Evolutionary conservation across 2,329 filamentous ascomycete species (phyloP).

Genomic region (Talaromyces amestolkiae): DNA sequence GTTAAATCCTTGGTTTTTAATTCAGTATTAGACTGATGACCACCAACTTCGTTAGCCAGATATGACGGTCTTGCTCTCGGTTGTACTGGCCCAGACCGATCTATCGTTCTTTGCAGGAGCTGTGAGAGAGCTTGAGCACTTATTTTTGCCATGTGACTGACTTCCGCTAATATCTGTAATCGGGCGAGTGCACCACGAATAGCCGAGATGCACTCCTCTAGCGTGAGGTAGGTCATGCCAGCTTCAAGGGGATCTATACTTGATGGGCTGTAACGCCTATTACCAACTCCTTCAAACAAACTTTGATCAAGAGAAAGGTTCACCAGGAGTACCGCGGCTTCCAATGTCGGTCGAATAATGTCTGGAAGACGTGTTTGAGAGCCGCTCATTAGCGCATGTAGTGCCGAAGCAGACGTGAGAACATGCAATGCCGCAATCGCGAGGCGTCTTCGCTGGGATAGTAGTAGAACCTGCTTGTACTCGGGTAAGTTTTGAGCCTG

Average conservation of each 20-base stretch:
- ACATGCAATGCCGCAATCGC: neutral
- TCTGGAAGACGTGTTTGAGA: neutral
- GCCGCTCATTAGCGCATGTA: neutral
- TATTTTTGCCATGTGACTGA: neutral
- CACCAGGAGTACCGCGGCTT: neutral
- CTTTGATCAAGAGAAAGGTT: neutral
- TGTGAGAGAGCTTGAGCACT: neutral
- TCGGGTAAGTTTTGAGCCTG: neutral
- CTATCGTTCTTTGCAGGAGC: neutral
- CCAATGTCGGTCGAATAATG: neutral
- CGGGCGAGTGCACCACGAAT: neutral
- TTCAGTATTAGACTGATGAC: no score
- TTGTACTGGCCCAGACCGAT: neutral
- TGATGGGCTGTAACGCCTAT: neutral
- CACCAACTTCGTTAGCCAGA: neutral
- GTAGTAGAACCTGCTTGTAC: neutral
- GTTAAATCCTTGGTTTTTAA: no score
- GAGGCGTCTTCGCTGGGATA: neutral
- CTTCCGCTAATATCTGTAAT: neutral
- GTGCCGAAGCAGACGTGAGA: neutral
- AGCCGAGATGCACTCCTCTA: neutral
- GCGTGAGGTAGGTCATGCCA: neutral
- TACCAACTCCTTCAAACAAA: neutral
- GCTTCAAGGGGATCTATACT: neutral
- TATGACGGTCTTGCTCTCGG: neutral